Evolutionary conservation across 2,329 filamentous ascomycete genomes (phyloP).

Genomic region (Claviceps monticola): DNA sequence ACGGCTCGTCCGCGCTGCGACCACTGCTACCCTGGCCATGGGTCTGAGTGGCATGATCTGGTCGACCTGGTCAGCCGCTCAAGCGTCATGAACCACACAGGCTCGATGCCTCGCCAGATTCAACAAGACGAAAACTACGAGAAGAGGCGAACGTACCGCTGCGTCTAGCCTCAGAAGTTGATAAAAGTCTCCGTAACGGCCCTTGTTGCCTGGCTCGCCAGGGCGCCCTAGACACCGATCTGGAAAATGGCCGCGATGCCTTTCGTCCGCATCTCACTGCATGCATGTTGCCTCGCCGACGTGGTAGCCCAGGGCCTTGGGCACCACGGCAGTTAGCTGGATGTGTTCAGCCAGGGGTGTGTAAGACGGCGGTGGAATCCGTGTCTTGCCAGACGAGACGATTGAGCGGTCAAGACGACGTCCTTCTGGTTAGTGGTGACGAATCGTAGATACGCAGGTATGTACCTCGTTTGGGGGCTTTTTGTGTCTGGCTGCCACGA

Average conservation of each 20-base stretch:
- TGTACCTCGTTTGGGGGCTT: too few relatives aligned
- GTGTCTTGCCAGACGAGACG: too few relatives aligned
- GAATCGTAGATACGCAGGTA: too few relatives aligned
- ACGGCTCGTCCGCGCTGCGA: slow-evolving; percentile 16
- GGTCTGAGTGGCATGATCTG: not conserved
- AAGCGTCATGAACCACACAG: not conserved
- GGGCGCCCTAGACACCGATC: not conserved
- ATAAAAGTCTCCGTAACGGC: not conserved
- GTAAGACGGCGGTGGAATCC: too few relatives aligned
- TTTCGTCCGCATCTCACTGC: not conserved
- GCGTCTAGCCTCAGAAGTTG: not conserved
- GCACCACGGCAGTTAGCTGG: too few relatives aligned
- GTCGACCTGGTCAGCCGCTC: not conserved
- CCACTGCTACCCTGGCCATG: not conserved
- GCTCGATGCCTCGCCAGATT: not conserved
- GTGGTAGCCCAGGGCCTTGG: too few relatives aligned
- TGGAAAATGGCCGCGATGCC: slow-evolving; percentile 1
- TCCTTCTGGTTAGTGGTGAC: too few relatives aligned
- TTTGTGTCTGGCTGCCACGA: too few relatives aligned
- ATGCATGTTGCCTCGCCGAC: not conserved
- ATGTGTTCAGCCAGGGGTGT: too few relatives aligned
- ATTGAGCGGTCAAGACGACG: too few relatives aligned
- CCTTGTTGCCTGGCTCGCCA: not conserved
- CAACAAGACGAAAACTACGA: not conserved
- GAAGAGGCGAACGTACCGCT: not conserved